Percentiles rank a stretch among this genome's conserved stretches.
Evolutionary conservation across 1,284 basidiomycete species (phyloP).

Genomic region (Vanrija pseudolonga): DNA sequence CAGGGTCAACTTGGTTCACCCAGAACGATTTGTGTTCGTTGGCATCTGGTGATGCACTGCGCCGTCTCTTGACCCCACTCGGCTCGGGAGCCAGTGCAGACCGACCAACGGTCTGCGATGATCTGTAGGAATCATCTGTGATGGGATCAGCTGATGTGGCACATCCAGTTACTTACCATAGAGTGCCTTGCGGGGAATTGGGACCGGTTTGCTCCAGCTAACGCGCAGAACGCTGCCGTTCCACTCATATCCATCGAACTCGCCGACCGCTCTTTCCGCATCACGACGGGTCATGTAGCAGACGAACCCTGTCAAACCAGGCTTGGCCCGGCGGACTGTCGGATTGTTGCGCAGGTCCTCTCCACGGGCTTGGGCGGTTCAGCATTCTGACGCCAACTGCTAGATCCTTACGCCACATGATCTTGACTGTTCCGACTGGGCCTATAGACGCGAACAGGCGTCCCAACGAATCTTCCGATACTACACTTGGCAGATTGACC

Average conservation of each 20-base stretch:
- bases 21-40: conserved; percentile 10
- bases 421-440: conserved; percentile 61
- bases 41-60: neutral
- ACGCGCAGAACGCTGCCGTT: conserved; percentile 76
- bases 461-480: conserved; percentile 78
- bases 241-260: conserved; percentile 89
- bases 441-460: conserved; percentile 70
- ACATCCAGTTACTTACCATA: conserved; percentile 63
- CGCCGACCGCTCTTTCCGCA: conserved; percentile 78
- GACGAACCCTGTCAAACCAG: conserved; percentile 87
- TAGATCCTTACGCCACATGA: conserved; percentile 81
- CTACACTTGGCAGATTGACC: conserved; percentile 71
- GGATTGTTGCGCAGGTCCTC: neutral
- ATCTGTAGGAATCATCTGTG: too few species aligned
- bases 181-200: conserved; percentile 69
- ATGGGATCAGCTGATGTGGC: neutral
- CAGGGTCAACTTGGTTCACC: conserved; percentile 59
- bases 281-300: conserved; percentile 89
- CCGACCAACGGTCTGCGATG: too few species aligned
- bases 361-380: neutral
- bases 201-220: conserved; percentile 94
- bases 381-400: neutral
- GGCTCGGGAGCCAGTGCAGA: neutral
- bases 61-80: conserved; percentile 1
- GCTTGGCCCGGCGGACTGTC: conserved; percentile 53